phyloP scores from a whole-genome alignment of 2,329 filamentous ascomycete species.

The Nothophoma quercina region DNA sequence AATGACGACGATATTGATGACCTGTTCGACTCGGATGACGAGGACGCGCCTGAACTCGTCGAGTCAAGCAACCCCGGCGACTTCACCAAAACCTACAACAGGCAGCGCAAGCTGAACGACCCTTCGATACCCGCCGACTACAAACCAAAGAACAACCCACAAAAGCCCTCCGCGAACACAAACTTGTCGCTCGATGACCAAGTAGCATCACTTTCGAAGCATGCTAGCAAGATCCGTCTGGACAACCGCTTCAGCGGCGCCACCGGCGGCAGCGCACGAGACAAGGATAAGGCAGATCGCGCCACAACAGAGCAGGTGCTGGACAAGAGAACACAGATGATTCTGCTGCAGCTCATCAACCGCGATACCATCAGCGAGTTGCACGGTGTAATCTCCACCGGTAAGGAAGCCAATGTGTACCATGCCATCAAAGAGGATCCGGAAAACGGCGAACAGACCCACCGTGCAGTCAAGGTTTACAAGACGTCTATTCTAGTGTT shows the following conservation, averaged over 20 bases:
- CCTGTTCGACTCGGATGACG: constrained; percentile 65
- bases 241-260: constrained; percentile 66
- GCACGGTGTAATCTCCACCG: constrained; percentile 93
- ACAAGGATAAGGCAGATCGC: constrained; percentile 89
- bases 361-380: constrained; percentile 87
- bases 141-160: constrained; percentile 76
- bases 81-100: constrained; percentile 87
- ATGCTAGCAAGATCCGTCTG: constrained; percentile 85
- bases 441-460: constrained; percentile 60
- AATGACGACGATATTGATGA: constrained; percentile 72
- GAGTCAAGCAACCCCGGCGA: constrained; percentile 68
- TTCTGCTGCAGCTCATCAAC: constrained; percentile 95
- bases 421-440: constrained; percentile 75
- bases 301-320: constrained; percentile 95
- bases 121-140: constrained; percentile 57
- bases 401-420: constrained; percentile 98
- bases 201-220: constrained; percentile 80
- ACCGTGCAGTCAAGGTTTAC: constrained; percentile 97
- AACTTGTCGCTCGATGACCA: constrained; percentile 84
- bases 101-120: constrained; percentile 74
- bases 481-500: constrained; percentile 98
- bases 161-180: constrained; percentile 75
- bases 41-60: constrained; percentile 64
- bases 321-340: constrained; percentile 93
- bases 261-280: constrained; percentile 55